A percentile compares a stretch with the other conserved stretches of the same genome.
Conservation (phyloP, 805 yeast genomes). For the Cyberlindnera amylophila region DNA sequence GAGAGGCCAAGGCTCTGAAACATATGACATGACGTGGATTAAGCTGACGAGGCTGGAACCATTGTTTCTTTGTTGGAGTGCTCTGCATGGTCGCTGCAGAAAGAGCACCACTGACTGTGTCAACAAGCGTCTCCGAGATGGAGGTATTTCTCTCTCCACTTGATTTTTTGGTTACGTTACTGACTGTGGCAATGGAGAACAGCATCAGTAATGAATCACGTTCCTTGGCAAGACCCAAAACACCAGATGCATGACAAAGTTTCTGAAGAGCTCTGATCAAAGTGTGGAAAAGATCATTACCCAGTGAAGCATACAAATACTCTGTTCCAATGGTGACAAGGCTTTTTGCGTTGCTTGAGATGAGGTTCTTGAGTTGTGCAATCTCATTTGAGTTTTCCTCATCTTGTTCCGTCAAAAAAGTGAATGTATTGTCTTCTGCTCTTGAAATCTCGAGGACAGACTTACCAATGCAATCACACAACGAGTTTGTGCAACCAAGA, state of each 20-base stretch:
- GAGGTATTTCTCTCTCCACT: constrained; percentile 32
- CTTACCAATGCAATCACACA: constrained; percentile 68
- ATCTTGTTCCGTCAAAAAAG: constrained; percentile 15
- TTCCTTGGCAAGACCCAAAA: constrained; percentile 51
- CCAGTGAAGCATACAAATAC: constrained; percentile 63
- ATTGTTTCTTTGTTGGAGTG: constrained; percentile 11
- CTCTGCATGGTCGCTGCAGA: constrained; percentile 8
- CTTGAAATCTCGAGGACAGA: constrained; percentile 42
- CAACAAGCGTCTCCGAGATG: constrained; percentile 50
- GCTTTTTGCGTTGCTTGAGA: constrained; percentile 34
- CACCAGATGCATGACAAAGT: constrained; percentile 77
- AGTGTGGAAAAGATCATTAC: constrained; percentile 63
- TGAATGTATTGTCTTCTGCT: constrained; percentile 12
- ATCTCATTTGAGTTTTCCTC: constrained; percentile 6
- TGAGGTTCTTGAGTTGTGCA: constrained; percentile 23
- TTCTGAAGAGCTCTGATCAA: constrained; percentile 74
- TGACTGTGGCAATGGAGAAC: constrained; percentile 44
- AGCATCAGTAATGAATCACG: constrained; percentile 54
- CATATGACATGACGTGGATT: constrained; percentile 70
- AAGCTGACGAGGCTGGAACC: constrained; percentile 40
- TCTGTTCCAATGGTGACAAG: constrained; percentile 43
- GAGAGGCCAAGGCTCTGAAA: constrained; percentile 70
- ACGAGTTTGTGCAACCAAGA: constrained; percentile 44
- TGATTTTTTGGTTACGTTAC: constrained; percentile 33
- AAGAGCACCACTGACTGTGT: constrained; percentile 29